Conservation (phyloP, 306 rosid species). For the Trifolium subterraneum region DNA sequence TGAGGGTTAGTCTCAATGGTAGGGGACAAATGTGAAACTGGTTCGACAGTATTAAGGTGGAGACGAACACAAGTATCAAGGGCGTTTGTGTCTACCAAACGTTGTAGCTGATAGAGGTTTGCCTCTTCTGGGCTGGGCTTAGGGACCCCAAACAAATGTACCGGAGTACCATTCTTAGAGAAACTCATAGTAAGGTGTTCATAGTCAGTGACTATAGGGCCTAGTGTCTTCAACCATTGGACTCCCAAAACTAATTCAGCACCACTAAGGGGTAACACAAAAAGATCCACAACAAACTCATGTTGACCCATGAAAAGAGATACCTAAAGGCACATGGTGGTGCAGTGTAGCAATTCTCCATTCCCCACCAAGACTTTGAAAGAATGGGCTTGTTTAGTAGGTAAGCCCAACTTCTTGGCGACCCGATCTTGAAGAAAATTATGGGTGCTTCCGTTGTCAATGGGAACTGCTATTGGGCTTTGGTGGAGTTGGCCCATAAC, state of each 20-base stretch:
- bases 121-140: background rate
- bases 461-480: accelerated
- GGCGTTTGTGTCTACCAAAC: background rate
- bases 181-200: background rate
- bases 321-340: background rate
- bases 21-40: too few relatives aligned
- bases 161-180: background rate
- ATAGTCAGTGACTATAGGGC: too few relatives aligned
- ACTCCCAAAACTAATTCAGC: background rate
- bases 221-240: background rate
- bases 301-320: background rate
- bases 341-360: background rate
- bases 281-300: background rate
- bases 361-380: background rate
- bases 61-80: background rate
- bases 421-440: background rate
- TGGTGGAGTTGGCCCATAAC: background rate
- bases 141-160: background rate
- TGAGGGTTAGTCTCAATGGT: too few relatives aligned
- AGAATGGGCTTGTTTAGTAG: background rate
- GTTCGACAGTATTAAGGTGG: too few relatives aligned
- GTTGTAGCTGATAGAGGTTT: background rate
- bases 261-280: background rate
- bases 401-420: background rate
- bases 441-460: background rate